Conservation (phyloP, 1,284 basidiomycete genomes). For the Flammula alnicola region DNA sequence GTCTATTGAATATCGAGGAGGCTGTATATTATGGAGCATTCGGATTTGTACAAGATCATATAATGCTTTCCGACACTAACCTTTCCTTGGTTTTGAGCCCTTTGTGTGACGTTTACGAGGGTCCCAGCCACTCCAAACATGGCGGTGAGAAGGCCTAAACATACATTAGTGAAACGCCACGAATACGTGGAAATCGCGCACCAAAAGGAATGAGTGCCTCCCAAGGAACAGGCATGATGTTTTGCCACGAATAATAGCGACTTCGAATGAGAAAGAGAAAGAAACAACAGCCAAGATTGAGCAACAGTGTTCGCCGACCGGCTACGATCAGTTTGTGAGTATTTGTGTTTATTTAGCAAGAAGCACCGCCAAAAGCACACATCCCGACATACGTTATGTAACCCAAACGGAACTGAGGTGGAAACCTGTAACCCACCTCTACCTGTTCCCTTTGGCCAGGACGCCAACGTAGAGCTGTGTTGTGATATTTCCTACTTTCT, state of each 20-base stretch:
- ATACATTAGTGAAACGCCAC: conserved; percentile 10
- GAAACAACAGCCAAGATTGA: not conserved
- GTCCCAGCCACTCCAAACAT: conserved; percentile 93
- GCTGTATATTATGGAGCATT: conserved; percentile 50
- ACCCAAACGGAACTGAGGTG: too few relatives aligned
- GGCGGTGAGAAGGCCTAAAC: conserved; percentile 79
- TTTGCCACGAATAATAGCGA: not conserved
- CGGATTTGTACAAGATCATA: not conserved
- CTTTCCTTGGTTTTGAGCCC: conserved; percentile 88
- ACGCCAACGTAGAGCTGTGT: too few relatives aligned
- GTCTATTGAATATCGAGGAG: conserved; percentile 83
- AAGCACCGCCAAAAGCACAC: too few relatives aligned
- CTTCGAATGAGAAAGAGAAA: not conserved
- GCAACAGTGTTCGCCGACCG: too few relatives aligned
- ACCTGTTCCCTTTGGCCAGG: too few relatives aligned
- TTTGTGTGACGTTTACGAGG: conserved; percentile 76
- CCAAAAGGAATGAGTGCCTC: conserved; percentile 95
- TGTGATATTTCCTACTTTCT: too few relatives aligned
- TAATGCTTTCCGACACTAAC: conserved; percentile 45
- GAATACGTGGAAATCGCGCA: conserved; percentile 43
- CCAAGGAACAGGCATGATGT: conserved; percentile 88
- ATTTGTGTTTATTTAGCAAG: too few relatives aligned
- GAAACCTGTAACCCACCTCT: too few relatives aligned
- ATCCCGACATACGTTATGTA: too few relatives aligned
- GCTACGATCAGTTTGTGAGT: too few relatives aligned